A percentile compares a stretch with the other conserved stretches of the same genome.
Conservation (phyloP, 768 basidiomycete species). For the Strobilomyces confusus region DNA sequence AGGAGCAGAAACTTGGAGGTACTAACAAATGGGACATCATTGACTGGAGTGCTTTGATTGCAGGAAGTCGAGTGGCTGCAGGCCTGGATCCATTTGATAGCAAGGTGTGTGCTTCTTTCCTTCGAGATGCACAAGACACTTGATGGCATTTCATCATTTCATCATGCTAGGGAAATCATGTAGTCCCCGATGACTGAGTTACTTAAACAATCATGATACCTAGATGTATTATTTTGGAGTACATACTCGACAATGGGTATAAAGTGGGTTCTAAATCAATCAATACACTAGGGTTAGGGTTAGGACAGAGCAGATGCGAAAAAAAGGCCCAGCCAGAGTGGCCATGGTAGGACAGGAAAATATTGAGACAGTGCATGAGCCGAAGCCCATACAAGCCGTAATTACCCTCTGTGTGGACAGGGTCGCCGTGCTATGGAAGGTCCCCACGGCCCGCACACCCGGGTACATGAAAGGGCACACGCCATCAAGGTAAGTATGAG, state of each 20-base stretch:
- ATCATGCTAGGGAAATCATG: constrained; percentile 20
- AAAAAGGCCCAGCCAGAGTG: constrained; percentile 26
- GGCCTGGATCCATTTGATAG: constrained; percentile 51
- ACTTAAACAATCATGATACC: background rate
- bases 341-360: constrained; percentile 64
- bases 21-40: constrained; percentile 52
- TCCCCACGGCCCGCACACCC: constrained; percentile 51
- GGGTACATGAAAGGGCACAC: constrained; percentile 1
- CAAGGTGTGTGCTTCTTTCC: constrained; percentile 21
- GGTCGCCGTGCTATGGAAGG: constrained; percentile 70
- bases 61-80: constrained; percentile 71
- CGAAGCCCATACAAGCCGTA: constrained; percentile 62
- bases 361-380: constrained; percentile 73
- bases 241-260: background rate
- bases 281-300: constrained; percentile 27
- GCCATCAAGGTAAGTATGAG: constrained; percentile 38
- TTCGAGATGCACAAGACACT: background rate
- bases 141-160: background rate
- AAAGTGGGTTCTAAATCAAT: background rate
- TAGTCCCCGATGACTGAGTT: constrained; percentile 22
- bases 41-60: constrained; percentile 83
- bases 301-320: constrained; percentile 1
- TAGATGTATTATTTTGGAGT: too few species aligned
- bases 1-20: constrained; percentile 40
- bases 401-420: constrained; percentile 58